Conservation (phyloP, 208 protist genomes). For the Trypanosoma conorhini region DNA sequence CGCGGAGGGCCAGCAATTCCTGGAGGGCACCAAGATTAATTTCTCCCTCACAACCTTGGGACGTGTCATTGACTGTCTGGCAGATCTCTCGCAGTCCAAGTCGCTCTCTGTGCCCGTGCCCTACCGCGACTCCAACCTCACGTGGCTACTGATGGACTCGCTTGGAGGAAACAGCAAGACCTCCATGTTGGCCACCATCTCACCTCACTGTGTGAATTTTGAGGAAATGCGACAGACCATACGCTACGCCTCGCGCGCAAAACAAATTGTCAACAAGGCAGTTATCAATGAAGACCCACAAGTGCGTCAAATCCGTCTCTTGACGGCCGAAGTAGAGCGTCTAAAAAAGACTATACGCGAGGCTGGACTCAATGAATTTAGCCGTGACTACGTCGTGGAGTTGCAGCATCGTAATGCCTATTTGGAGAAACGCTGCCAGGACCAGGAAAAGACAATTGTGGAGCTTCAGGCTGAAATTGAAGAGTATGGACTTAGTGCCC, state of each 20-base stretch:
- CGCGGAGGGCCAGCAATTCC: conserved; percentile 61
- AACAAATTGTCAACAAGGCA: conserved; percentile 92
- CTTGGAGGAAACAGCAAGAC: conserved; percentile 61
- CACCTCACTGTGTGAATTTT: conserved; percentile 30
- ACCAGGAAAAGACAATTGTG: conserved; percentile 55
- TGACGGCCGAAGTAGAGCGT: conserved; percentile 57
- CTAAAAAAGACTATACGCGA: conserved; percentile 64
- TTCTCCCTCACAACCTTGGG: conserved; percentile 91
- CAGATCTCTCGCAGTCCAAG: conserved; percentile 73
- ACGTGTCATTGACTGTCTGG: conserved; percentile 88
- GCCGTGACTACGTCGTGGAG: conserved; percentile 59
- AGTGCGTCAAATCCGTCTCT: conserved; percentile 50
- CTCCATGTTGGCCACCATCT: conserved; percentile 53
- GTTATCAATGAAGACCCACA: conserved; percentile 93
- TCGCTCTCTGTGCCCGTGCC: conserved; percentile 54
- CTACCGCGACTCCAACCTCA: conserved; percentile 81
- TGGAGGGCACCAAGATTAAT: conserved; percentile 93
- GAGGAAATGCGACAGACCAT: conserved; percentile 67
- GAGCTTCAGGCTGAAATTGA: conserved; percentile 51
- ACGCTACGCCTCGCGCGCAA: conserved; percentile 64
- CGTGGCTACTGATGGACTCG: conserved; percentile 63
- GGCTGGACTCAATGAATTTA: conserved; percentile 56
- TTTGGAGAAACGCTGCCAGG: conserved; percentile 50
- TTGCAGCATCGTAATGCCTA: conserved; percentile 18
- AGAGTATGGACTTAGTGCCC: conserved; percentile 26